Evolutionary conservation across 2,329 filamentous ascomycete genomes (phyloP).

Genomic region (Aspergillus novofumigatus): DNA sequence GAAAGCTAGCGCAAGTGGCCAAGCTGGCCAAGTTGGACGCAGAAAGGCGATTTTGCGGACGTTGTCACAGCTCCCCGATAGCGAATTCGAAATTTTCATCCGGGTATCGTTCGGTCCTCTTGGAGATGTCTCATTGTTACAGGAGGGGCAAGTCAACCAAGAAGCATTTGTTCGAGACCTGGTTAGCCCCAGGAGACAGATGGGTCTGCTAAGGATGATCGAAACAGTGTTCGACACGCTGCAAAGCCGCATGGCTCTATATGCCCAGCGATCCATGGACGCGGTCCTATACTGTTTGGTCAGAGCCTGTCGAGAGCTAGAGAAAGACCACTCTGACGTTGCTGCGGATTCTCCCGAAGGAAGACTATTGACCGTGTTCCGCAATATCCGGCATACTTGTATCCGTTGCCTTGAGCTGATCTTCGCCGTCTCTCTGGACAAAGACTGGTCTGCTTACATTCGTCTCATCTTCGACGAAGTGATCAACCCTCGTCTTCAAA

Average conservation of each 20-base stretch:
- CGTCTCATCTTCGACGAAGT: slow-evolving; percentile 68
- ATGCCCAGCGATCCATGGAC: slow-evolving; percentile 66
- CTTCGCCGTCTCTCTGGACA: slow-evolving; percentile 67
- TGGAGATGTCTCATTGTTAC: slow-evolving; percentile 56
- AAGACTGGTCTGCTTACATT: slow-evolving; percentile 70
- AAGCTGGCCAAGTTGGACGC: slow-evolving; percentile 75
- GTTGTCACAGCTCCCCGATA: slow-evolving; percentile 68
- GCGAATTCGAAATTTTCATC: slow-evolving; percentile 76
- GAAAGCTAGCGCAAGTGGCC: slow-evolving; percentile 72
- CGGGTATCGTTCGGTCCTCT: slow-evolving; percentile 74
- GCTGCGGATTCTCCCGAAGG: slow-evolving; percentile 28
- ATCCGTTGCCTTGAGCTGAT: slow-evolving; percentile 77
- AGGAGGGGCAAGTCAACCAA: slow-evolving; percentile 47
- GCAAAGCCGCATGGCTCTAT: slow-evolving; percentile 66
- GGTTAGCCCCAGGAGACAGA: slow-evolving; percentile 70
- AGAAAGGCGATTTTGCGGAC: slow-evolving; percentile 70
- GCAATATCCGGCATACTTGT: slow-evolving; percentile 55
- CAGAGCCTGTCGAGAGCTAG: slow-evolving; percentile 57
- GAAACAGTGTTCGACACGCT: slow-evolving; percentile 81
- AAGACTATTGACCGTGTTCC: slow-evolving; percentile 31
- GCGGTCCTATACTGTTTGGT: slow-evolving; percentile 78
- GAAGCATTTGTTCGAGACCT: slow-evolving; percentile 56
- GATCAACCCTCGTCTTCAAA: slow-evolving; percentile 70
- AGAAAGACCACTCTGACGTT: slow-evolving; percentile 26
- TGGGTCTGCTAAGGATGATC: slow-evolving; percentile 89